Evolutionary conservation across 2,329 filamentous ascomycete genomes (phyloP).

Genomic region (Elsinoe necatrix): DNA sequence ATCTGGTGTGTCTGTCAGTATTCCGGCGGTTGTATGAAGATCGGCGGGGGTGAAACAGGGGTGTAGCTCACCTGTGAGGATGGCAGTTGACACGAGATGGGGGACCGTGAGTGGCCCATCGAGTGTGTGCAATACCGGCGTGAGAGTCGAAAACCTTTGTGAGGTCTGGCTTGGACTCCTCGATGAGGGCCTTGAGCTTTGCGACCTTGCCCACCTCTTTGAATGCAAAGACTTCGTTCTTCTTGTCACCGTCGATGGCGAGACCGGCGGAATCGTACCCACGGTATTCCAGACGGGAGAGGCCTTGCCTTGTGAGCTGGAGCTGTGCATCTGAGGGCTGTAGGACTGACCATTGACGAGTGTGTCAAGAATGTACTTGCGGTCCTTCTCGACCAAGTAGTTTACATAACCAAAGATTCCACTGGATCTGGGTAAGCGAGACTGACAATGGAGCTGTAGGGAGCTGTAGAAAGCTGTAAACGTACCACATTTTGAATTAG

Average conservation of each 20-base stretch:
- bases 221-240: conserved; percentile 93
- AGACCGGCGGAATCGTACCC: conserved; percentile 97
- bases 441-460: not conserved
- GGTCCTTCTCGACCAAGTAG: conserved; percentile 97
- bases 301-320: conserved; percentile 49
- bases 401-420: conserved; percentile 99
- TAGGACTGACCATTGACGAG: conserved; percentile 76
- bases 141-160: conserved; percentile 96
- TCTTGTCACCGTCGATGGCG: conserved; percentile 95
- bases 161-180: conserved; percentile 70
- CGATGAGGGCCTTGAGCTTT: conserved; percentile 90
- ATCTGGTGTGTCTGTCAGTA: conserved; percentile 45
- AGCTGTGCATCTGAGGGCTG: conserved; percentile 19
- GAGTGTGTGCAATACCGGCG: conserved; percentile 95
- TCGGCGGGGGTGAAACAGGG: conserved; percentile 18
- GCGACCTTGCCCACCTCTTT: conserved; percentile 99
- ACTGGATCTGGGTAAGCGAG: conserved; percentile 15
- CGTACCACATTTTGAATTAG: conserved; percentile 18
- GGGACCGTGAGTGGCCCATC: conserved; percentile 96
- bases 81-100: conserved; percentile 96
- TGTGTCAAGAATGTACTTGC: conserved; percentile 91
- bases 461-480: conserved; percentile 3
- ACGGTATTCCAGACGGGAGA: conserved; percentile 93
- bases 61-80: conserved; percentile 70
- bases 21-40: conserved; percentile 1